phyloP scores from a whole-genome alignment of 1,284 basidiomycete genomes.

The Omphalotus olearius region DNA sequence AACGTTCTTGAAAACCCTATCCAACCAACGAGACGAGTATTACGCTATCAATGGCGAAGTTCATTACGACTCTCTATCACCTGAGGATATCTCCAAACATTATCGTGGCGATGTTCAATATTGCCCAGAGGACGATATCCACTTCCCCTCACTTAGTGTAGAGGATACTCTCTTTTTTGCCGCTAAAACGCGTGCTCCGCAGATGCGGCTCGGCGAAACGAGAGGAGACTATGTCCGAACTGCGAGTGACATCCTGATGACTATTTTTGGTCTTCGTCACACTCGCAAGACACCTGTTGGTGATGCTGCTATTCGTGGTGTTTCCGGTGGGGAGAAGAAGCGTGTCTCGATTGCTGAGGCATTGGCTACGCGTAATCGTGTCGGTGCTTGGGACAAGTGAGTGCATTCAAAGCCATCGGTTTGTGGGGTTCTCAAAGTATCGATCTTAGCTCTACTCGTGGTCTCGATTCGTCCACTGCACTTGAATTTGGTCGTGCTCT shows the following conservation, averaged over 20 bases:
- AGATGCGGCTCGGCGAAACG: constrained; percentile 34
- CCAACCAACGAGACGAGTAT: constrained; percentile 51
- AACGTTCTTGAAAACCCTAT: constrained; percentile 56
- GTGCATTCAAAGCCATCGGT: constrained; percentile 17
- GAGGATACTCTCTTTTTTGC: constrained; percentile 59
- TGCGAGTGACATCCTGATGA: constrained; percentile 53
- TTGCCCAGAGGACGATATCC: constrained; percentile 63
- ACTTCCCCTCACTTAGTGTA: constrained; percentile 69
- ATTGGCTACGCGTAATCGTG: constrained; percentile 51
- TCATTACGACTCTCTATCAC: constrained; percentile 58
- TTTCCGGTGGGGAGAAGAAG: constrained; percentile 79
- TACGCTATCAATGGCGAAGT: constrained; percentile 52
- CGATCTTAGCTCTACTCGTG: constrained; percentile 43
- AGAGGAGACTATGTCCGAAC: constrained; percentile 39
- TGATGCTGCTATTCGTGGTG: constrained; percentile 68
- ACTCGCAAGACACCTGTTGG: constrained; percentile 59
- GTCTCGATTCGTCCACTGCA: constrained; percentile 66
- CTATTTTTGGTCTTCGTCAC: constrained; percentile 67
- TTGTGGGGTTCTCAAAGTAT: neutral
- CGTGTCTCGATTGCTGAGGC: constrained; percentile 76
- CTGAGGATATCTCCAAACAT: constrained; percentile 41
- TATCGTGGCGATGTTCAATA: constrained; percentile 61
- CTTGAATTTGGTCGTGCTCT: constrained; percentile 61
- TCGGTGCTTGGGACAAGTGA: constrained; percentile 74
- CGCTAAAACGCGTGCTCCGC: constrained; percentile 50